Evolutionary conservation across 345 rosid genomes (phyloP), one percentile per base, ranked within the genome.

Genomic region (Camelina neglecta): DNA sequence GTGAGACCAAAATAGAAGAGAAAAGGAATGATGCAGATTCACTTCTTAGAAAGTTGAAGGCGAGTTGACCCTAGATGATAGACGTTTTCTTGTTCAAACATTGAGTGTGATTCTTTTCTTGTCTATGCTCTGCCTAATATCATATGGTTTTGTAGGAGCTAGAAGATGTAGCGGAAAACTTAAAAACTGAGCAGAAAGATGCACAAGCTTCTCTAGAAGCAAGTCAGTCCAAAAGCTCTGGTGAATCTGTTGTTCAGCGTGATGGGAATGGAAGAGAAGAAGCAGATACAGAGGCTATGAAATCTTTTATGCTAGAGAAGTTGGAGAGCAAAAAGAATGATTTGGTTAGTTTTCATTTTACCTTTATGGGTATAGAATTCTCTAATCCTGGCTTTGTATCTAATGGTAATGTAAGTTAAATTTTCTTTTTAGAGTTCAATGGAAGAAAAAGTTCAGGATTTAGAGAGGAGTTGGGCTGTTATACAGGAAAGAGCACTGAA

Each of bases 311-410:
- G 61, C 75, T 77, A 53, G 86, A 88, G 61, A 89, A 88, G 81
- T 78, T 92, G 74, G 97, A 89, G 83, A 79, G 61, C 78, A 90
- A 92, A 85, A 89, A 87, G 81, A 85, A 79, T 26, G 92, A 90
- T 70, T 55, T 89, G 91, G 99, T 95, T 87, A 21, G 26, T 33
- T 71, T 72, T 11, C 44, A 20, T 64, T 57, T 49, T 36, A 48
- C 59, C 9, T 75, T 70, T 38, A 31, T 16, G 23, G 48, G 15
- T 64, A 47, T 69, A 38, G 50, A 41, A 5, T 77, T 68, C n/a
- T 71, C 11, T 62, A 16, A 23, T 65, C 12, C 11, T 45, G 49
- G 49, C 39, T 80, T 51, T 75, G 63, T 70, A 24, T 66, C 38
- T 65, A 53, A 67, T 1, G 12, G 53, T 7, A 44, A 41, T 55